Base-by-base conservation (phyloP, 2,329 filamentous ascomycete genomes). In the Dryadomyces sulphureus region DNA sequence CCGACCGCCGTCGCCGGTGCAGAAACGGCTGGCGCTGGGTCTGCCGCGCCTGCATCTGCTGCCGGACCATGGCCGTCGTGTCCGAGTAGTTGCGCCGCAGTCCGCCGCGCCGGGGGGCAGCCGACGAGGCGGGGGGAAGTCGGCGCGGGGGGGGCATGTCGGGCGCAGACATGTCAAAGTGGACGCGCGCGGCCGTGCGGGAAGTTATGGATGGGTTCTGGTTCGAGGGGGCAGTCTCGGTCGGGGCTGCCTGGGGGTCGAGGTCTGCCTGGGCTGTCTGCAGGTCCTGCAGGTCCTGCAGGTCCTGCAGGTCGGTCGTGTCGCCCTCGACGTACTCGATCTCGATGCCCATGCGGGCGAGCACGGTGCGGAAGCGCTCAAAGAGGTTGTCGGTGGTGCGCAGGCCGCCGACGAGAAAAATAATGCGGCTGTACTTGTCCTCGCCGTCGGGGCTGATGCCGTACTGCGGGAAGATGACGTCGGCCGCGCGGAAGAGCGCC, bases 401-500 rank as follows among this genome's bases (percentile, higher is more conserved):
- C 55, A 77, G 72, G 49, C 78, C 79, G 45, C 84, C 83, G 58
- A 94, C 77, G 55, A 81, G 81, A 59, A 92, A 85, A 47, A 94
- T 65, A 55, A 93, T 79, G 51, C 81, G 77, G 52, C 87, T 79
- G 56, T 88, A 81, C 54, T 83, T 77, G 54, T 79, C 78, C 56
- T 61, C 60, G n/a, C 89, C 84, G 55, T 84, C 79, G n/a, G 77
- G 72, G 49, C 85, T 73, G 52, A 86, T 67, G 46, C 78, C 81
- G 65, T 84, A 68, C 52, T 77, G 68, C 5, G 75, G 75, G n/a
- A 94, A 73, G 38, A 89, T 71, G 47, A 76, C 70, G 57, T 92
- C 82, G 59, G 93, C 93, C 25, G 86, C 85, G 45, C 73, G 72
- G 62, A 93, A 93, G 17, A 94, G 72, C 9, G 86, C 85, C 57